Evolutionary conservation across 345 rosid species (phyloP), one percentile per base, ranked within the genome.

Genomic region (Psidium guajava): DNA sequence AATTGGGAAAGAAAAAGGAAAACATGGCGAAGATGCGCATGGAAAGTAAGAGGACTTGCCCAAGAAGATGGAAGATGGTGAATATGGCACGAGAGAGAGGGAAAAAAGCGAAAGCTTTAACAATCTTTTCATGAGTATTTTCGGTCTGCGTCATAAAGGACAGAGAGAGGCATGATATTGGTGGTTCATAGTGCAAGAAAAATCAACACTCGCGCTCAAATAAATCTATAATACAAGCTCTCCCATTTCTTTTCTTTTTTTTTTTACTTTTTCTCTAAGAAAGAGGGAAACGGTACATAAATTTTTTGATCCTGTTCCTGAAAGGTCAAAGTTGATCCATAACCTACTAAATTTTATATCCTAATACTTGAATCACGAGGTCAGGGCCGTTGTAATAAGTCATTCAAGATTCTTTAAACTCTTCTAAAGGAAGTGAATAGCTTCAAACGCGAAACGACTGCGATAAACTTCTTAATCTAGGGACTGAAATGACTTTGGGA

Each of bases 281-380:
- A 32, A 7, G 75, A 59, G 40, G 21, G 42, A 10, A 61, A 14
- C 8, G 77, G 77, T 11, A 32, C 77, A 16, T 32, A 32, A 64
- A 64, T 3, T 32, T 64, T 32, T 32, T 32, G 75, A 64, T 32
- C 24, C 21, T n/a, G n/a, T n/a, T n/a, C n/a, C n/a, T n/a, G n/a
- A n/a, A n/a, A n/a, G n/a, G n/a, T n/a, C n/a, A n/a, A n/a, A n/a
- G n/a, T n/a, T n/a, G n/a, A n/a, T n/a, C n/a, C n/a, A 3, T 36
- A 8, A 4, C 77, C 44, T 32, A 16, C 56, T 15, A 16, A 32
- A 16, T 10, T 32, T 3, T 3, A 11, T 7, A 15, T 61, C 42
- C 7, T 7, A 2, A 3, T 1, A 3, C 74, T 61, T 3, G 2
- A 64, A 32, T 6, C 6, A 1, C 11, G 1, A 8, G 4, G 3